phyloP scores from a whole-genome alignment of 129 eudicot species.

The Chrysanthemum seticuspe region DNA sequence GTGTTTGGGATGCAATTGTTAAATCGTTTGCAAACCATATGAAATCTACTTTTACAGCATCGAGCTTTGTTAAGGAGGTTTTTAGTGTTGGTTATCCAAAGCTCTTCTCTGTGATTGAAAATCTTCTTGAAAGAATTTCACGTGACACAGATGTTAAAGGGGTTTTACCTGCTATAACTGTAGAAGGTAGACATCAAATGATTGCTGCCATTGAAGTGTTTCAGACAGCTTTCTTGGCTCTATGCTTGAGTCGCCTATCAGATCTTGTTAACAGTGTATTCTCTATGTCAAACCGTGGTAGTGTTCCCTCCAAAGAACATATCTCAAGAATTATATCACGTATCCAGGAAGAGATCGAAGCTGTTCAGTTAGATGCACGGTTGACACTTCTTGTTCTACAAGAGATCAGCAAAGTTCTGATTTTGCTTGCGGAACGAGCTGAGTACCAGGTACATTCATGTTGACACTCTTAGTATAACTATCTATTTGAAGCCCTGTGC shows the following conservation, averaged over 20 bases:
- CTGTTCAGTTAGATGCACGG: conserved; percentile 81
- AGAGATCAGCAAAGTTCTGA: conserved; percentile 80
- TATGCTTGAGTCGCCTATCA: conserved; percentile 71
- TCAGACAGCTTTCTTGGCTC: conserved; percentile 75
- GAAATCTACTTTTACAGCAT: conserved; percentile 86
- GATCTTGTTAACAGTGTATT: conserved; percentile 80
- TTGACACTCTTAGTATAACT: not conserved
- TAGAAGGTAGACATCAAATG: conserved; percentile 84
- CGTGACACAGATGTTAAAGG: conserved; percentile 97
- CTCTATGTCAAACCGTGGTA: conserved; percentile 88
- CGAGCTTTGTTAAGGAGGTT: conserved; percentile 86
- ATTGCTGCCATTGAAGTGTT: conserved; percentile 67
- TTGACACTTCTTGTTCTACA: conserved; percentile 86
- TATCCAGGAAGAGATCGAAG: conserved; percentile 88
- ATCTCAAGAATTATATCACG: conserved; percentile 71
- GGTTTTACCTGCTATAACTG: conserved; percentile 77
- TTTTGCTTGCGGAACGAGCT: conserved; percentile 81
- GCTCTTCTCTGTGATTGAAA: conserved; percentile 71
- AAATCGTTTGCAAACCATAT: conserved; percentile 87
- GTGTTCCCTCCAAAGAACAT: conserved; percentile 85
- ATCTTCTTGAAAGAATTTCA: conserved; percentile 85
- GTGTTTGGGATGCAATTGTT: conserved; percentile 94
- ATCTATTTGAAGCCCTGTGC: not conserved
- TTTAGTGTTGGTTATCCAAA: conserved; percentile 87
- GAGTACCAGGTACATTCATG: conserved; percentile 76